Percentiles rank a stretch among this genome's conserved stretches.
Evolutionary conservation across 1,139 yeast species (phyloP).

Genomic region (Pichia sp.): DNA sequence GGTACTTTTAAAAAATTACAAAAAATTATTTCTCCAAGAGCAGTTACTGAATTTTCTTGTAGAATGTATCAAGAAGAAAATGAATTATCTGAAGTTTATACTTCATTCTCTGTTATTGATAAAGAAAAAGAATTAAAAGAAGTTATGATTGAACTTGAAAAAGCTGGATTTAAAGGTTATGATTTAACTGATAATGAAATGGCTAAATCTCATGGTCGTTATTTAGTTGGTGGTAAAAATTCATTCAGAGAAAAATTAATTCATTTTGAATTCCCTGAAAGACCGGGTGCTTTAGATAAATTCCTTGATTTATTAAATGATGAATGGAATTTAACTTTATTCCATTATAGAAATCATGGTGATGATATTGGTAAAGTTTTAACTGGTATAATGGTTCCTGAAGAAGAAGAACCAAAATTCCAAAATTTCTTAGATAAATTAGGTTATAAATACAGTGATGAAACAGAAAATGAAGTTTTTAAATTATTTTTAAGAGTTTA

Average conservation of each 20-base stretch:
- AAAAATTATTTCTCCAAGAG: conserved; percentile 72
- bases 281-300: conserved; percentile 86
- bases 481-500: conserved; percentile 51
- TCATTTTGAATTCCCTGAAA: conserved; percentile 92
- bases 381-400: conserved; percentile 85
- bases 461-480: conserved; percentile 78
- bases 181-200: conserved; percentile 90
- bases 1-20: conserved; percentile 83
- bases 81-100: conserved; percentile 64
- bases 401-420: conserved; percentile 56
- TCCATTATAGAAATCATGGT: conserved; percentile 96
- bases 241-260: conserved; percentile 67
- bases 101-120: conserved; percentile 79
- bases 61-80: conserved; percentile 39
- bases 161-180: conserved; percentile 56
- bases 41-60: conserved; percentile 90
- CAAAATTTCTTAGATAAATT: conserved; percentile 61
- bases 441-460: conserved; percentile 76
- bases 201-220: conserved; percentile 95
- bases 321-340: conserved; percentile 87
- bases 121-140: conserved; percentile 48
- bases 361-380: conserved; percentile 88
- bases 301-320: conserved; percentile 67
- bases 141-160: conserved; percentile 38
- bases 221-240: conserved; percentile 86